Percentiles rank a stretch among this genome's conserved stretches.
Evolutionary conservation across 495 filamentous ascomycete species (phyloP).

Genomic region (Aspergillus homomorphus): DNA sequence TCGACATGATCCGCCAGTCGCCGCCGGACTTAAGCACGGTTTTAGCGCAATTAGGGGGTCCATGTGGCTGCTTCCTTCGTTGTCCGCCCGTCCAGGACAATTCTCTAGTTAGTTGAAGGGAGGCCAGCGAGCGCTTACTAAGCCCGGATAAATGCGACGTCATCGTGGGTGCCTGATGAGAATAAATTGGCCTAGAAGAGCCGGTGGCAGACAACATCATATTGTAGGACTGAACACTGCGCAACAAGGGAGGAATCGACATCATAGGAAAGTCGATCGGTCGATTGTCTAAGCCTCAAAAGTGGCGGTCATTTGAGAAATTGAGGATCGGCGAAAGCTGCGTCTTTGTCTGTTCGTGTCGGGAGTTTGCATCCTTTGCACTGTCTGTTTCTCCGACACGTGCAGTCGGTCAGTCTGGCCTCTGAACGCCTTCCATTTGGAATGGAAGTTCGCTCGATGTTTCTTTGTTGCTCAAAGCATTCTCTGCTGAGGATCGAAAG

Average conservation of each 20-base stretch:
- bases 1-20: neutral
- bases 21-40: neutral
- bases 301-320: too few species aligned
- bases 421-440: neutral
- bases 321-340: neutral
- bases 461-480: neutral
- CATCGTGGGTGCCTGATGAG: neutral
- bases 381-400: constrained; percentile 8
- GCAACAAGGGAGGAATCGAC: neutral
- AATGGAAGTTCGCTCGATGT: neutral
- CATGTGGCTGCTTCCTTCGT: neutral
- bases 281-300: neutral
- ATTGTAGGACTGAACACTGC: neutral
- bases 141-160: constrained; percentile 6
- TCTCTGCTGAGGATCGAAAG: neutral
- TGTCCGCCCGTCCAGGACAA: neutral
- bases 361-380: constrained; percentile 14
- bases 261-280: too few species aligned
- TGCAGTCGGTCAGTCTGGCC: constrained; percentile 4
- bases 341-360: too few species aligned
- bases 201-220: neutral
- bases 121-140: neutral
- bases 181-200: neutral
- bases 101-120: neutral
- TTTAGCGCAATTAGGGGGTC: neutral